Base-by-base conservation (phyloP, 345 rosid genomes). In the Camelina sativa region DNA sequence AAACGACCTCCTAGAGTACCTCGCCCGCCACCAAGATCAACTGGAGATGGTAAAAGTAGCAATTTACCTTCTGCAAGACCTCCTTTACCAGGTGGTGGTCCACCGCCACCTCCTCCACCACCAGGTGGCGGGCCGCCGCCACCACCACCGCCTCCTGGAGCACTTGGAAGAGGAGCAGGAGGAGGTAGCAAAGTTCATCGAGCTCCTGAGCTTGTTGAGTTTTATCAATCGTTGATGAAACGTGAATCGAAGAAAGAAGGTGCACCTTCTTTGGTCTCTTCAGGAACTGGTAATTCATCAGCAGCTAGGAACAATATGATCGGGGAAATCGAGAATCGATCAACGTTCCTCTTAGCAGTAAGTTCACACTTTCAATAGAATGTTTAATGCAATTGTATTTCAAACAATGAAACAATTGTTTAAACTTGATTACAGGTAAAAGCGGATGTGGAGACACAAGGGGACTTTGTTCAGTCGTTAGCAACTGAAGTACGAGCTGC, bases 391-490 rank as follows among this genome's bases (percentile, higher is more conserved):
- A 35, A 11, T 20, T 19, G 7, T 9, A 19, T 34, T 57, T 74
- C 32, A 13, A 35, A 34, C 25, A 35, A n/a, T 32, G 56, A 22
- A 23, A 37, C 53, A 66, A 28, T 40, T 16, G 32, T 53, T 13
- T 5, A 30, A 70, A 55, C 52, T 41, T 65, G 37, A 72, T 81
- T 67, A 35, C 83, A 95, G 99, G 97, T 92, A 19, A 95, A 90
- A 85, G 99, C 98, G 11, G 99, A 95, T 63, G 99, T 95, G 35
- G 99, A 95, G 84, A 90, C 94, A 65, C 99, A 95, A 84, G 99
- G 99, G 6, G 99, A 95, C 72, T 95, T 95, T 74, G 94, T 95
- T 61, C 93, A 88, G 87, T 95, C 97, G 7, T 76, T 95, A 75
- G 97, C 97, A 57, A 80, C 86, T 28, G 97, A 92, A 86, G 92